Base-by-base conservation (phyloP, 176 grass and related monocot genomes). In the Oryza longistaminata region DNA sequence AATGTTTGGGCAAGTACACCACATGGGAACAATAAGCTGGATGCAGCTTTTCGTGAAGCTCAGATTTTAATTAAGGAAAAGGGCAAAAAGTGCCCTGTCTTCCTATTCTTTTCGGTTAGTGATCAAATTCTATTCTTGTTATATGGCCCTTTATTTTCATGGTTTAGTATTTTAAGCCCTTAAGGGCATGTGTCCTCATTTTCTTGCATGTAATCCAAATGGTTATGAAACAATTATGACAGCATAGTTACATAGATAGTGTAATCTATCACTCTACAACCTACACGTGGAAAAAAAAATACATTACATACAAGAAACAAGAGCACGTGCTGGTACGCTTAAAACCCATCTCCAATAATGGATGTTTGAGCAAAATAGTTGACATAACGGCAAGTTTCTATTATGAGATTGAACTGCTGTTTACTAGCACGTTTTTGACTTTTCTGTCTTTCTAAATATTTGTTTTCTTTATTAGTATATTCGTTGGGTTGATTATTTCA, bases 81-180 rank as follows among this genome's bases (percentile, higher is more conserved):
- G 78, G 88, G 60, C 9, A 42, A 73, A 84, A 93, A 85, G 17
- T 97, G 90, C 64, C 90, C 88, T 17, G 79, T 97, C 71, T 97
- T 97, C 84, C 82, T 97, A 21, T 93, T 97, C 52, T 97, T 97
- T 78, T 97, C 95, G 71, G 95, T 97, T 73, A 71, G 92, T 93
- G 44, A 64, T 84, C 22, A 75, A 86, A 74, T 60, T 65, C 26
- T 42, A 29, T 75, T 69, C 24, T 75, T 88, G 79, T 73, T 61
- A 26, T 84, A 34, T 90, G 33, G 53, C 12, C 67, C 9, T 22
- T 74, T 78, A 62, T 88, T 39, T 86, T 82, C 35, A 39, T 53
- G 55, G 16, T 6, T 27, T 58, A 40, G 69, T 58, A 48, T 70
- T 21, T 78, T 42, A 42, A 55, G 5, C 16, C 52, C 48, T 50